Conservation (phyloP, 345 rosid species). For the Citrus sp. region DNA sequence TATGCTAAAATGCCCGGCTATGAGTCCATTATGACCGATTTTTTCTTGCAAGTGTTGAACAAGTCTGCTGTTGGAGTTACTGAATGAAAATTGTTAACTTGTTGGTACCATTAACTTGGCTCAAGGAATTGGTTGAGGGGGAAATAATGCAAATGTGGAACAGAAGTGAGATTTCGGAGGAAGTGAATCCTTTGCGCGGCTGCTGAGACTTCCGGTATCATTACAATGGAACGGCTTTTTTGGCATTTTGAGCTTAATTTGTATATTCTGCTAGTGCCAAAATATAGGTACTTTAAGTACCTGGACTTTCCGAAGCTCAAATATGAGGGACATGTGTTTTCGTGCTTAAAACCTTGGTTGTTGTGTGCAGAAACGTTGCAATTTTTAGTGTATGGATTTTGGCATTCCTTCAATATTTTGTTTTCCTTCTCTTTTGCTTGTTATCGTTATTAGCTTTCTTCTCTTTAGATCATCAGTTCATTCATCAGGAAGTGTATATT, state of each 20-base stretch:
- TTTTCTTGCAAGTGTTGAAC: conserved; percentile 26
- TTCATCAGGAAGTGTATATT: not conserved
- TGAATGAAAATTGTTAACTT: not conserved
- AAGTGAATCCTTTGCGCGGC: not conserved
- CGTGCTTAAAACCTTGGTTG: not conserved
- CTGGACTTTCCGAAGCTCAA: not conserved
- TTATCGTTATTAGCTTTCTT: not conserved
- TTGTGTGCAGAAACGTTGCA: not conserved
- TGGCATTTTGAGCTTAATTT: not conserved
- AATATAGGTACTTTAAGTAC: not conserved
- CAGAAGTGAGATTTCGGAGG: not conserved
- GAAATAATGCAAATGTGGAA: not conserved
- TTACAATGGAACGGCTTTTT: not conserved
- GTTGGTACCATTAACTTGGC: not conserved
- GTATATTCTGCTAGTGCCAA: not conserved
- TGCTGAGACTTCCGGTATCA: not conserved
- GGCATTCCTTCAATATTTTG: not conserved
- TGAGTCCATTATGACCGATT: conserved; percentile 49
- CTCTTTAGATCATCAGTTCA: not conserved
- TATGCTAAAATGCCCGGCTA: conserved; percentile 61
- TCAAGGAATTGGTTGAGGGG: not conserved
- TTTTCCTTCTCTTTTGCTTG: not conserved
- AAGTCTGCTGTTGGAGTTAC: not conserved
- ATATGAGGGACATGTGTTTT: not conserved
- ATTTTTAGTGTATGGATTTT: not conserved